Conservation (phyloP, 23 red algal species). For the Rhodosorus marinus region DNA sequence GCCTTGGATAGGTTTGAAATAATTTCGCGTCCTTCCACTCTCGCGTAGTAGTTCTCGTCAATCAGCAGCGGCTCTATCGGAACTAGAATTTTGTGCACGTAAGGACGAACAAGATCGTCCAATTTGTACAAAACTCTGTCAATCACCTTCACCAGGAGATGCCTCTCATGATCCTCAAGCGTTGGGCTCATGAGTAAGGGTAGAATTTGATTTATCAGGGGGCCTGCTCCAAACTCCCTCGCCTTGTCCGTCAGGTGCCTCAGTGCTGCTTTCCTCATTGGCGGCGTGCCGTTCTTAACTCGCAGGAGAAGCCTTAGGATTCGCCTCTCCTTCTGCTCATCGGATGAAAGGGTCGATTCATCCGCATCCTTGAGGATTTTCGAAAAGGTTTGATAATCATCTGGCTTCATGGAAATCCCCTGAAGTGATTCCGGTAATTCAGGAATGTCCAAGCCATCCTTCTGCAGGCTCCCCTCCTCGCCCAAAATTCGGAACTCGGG, state of each 20-base stretch:
- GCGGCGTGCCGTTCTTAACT: slow-evolving; percentile 70
- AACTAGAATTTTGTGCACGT: slow-evolving; percentile 81
- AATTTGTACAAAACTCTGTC: slow-evolving; percentile 59
- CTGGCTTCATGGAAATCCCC: slow-evolving; percentile 59
- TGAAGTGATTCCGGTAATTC: slow-evolving; percentile 38
- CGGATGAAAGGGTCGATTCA: slow-evolving; percentile 23
- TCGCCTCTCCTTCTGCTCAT: slow-evolving; percentile 38
- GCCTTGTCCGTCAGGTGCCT: slow-evolving; percentile 57
- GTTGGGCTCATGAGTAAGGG: slow-evolving; percentile 60
- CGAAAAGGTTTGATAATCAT: slow-evolving; percentile 70
- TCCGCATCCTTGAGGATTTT: slow-evolving; percentile 34
- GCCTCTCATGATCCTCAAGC: slow-evolving; percentile 72
- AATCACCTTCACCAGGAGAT: slow-evolving; percentile 70
- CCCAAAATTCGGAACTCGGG: not conserved
- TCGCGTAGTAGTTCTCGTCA: slow-evolving; percentile 73
- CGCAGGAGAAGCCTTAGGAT: slow-evolving; percentile 68
- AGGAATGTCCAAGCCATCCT: slow-evolving; percentile 2
- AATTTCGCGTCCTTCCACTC: slow-evolving; percentile 72
- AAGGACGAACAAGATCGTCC: slow-evolving; percentile 53
- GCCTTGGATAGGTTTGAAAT: slow-evolving; percentile 81
- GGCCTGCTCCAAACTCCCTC: slow-evolving; percentile 53
- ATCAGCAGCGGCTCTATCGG: slow-evolving; percentile 81
- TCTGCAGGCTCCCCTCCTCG: not conserved
- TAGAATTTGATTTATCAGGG: slow-evolving; percentile 55
- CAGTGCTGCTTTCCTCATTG: slow-evolving; percentile 60